Evolutionary conservation across 192 early-diverging fungal species (phyloP), one percentile per base, ranked within the genome.

Genomic region (Backusella parvicylindrica): DNA sequence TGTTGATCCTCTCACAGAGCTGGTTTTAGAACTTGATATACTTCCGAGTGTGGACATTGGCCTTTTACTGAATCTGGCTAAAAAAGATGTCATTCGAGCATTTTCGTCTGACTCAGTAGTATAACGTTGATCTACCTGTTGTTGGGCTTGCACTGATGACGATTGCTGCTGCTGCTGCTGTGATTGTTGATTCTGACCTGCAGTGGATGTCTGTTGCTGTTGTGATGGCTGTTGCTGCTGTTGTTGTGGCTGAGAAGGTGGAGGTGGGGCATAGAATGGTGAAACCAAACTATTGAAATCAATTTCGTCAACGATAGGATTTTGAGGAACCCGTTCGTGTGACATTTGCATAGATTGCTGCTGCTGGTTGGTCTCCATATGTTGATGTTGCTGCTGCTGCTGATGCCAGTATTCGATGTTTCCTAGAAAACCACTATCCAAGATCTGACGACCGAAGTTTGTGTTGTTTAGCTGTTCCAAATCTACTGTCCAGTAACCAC

Each of bases 401-500:
- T 75, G 74, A 47, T 75, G 74, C 74, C 74, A 75, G 35, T 75
- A 75, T 68, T 75, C 74, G 31, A 75, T 75, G 30, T 53, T 75
- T 12, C 66, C 66, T 30, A 77, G 40, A 30, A 77, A 71, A 3
- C 76, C 76, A 13, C 76, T 77, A 43, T 77, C 76, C 23, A 77
- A 40, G 28, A 77, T 77, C 30, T 77, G 76, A 15, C 76, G 70
- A 28, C 76, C 76, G 53, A 77, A 77, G n/a, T 43, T 77, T 21
- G 76, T 77, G 65, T 76, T 70, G 63, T 71, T 72, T 35, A 72
- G 9, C 35, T 80, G 71, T 15, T 71, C 79, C 6, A 72, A 21
- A 21, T 78, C 81, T 4, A 92, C 82, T 1, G 85, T 88, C 92
- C 90, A 92, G 77, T 89, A 88, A 35, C 90, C 85, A 1, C 90